Evolutionary conservation across 345 rosid species (phyloP), one percentile per base, ranked within the genome.

Genomic region (Psidium guajava): DNA sequence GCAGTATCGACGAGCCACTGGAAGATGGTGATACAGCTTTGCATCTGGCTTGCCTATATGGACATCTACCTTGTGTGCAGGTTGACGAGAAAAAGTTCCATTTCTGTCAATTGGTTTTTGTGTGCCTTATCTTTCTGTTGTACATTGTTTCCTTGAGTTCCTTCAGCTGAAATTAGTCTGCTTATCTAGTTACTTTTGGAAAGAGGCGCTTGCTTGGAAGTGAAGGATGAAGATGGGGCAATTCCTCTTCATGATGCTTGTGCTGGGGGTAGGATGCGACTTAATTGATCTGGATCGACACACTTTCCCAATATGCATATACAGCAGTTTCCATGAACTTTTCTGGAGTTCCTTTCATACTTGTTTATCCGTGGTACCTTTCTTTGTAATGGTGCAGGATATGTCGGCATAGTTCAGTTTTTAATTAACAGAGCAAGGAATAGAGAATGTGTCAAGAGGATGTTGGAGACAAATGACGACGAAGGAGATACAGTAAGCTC

Each of bases 21-120:
- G 98, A 96, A 89, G 98, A 95, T 90, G 93, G 96, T 84, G 98
- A 97, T 88, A 88, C 99, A 2, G 96, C 98, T 87, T 98, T 97
- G 85, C 99, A 97, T 91, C 90, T 96, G 18, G 90, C 92, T 44
- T 96, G 99, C 90, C 92, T 95, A n/a, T 96, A 94, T 90, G 99
- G 98, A 49, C 90, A 92, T 88, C 91, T 93, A 49, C 90, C 96
- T 87, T 95, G 98, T 90, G 98, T 92, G 85, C 94, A 92, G 98
- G 99, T 97, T 73, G 22, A 18, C 36, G 36, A 36, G 77, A 36
- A 69, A 36, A 69, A 8, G 86, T 90, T 54, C 27, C 49, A 10
- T 47, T 54, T 32, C 58, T 5, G 47, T 52, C 84, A 32, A 28
- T 24, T 5, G n/a, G 25, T 82, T 53, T 52, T 49, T 73, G 42